These are phyloP conservation scores for Xylaria flabelliformis DNA, from an alignment of 495 filamentous ascomycete genomes.

Conservation along the genomic window DNA sequence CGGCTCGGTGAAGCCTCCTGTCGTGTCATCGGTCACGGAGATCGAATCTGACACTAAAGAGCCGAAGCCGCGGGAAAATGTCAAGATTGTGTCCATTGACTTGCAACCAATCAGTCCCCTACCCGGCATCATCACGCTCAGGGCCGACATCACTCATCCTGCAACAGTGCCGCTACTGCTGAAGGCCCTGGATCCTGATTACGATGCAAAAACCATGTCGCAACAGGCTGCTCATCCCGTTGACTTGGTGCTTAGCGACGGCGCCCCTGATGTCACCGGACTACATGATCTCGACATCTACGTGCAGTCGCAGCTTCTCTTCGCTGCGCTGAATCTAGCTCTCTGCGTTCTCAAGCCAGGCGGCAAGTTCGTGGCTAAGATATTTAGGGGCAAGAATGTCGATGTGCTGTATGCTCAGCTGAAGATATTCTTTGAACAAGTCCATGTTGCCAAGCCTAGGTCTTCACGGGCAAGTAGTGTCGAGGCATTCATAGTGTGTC, in stretches of 20 bases:
- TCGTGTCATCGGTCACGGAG: constrained; percentile 36
- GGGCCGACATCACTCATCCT: constrained; percentile 96
- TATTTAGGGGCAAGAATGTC: constrained; percentile 92
- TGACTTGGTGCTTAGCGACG: constrained; percentile 92
- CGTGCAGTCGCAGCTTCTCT: constrained; percentile 93
- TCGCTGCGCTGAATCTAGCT: constrained; percentile 89
- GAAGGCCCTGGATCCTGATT: constrained; percentile 79
- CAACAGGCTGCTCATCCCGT: constrained; percentile 70
- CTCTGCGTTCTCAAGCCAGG: constrained; percentile 89
- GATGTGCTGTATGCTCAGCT: constrained; percentile 92
- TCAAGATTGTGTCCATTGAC: constrained; percentile 95
- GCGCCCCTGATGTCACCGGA: constrained; percentile 95
- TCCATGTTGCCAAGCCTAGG: constrained; percentile 90
- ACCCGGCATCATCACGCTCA: constrained; percentile 86
- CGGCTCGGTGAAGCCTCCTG: constrained; percentile 31
- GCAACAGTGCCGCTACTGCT: constrained; percentile 89
- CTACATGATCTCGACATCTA: constrained; percentile 98
- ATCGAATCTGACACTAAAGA: constrained; percentile 20
- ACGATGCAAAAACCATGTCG: constrained; percentile 58
- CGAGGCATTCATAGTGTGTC: constrained; percentile 94
- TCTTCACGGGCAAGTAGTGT: constrained; percentile 92
- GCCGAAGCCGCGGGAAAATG: constrained; percentile 68
- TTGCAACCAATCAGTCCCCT: constrained; percentile 94
- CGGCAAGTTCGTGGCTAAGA: constrained; percentile 96
- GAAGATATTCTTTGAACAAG: constrained; percentile 84